Percentiles rank a stretch among this genome's conserved stretches.
Conservation (phyloP, 257 asterid species). For the Solanum microdontum region DNA sequence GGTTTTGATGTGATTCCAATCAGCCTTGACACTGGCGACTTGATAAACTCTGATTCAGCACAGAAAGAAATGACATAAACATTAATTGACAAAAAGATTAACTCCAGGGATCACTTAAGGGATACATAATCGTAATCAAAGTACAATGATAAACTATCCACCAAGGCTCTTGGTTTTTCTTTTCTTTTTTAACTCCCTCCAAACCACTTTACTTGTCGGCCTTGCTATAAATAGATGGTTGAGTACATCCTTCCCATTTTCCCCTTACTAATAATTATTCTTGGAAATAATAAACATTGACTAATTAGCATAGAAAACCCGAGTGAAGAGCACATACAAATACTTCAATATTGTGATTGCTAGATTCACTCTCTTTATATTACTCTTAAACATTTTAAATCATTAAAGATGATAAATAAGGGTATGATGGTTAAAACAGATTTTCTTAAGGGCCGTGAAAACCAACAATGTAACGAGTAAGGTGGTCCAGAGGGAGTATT, state of each 20-base stretch:
- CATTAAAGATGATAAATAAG: neutral
- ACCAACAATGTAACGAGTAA: neutral
- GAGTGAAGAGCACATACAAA: neutral
- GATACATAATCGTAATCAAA: neutral
- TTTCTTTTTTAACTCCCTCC: neutral
- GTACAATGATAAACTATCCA: neutral
- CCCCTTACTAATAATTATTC: neutral
- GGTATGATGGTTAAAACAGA: neutral
- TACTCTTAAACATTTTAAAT: neutral
- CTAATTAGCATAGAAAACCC: neutral
- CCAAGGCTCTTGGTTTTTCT: neutral
- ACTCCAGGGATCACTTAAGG: neutral
- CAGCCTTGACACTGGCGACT: constrained; percentile 80
- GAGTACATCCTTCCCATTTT: neutral
- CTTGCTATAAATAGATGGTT: neutral
- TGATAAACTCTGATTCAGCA: constrained; percentile 57
- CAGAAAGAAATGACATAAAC: neutral
- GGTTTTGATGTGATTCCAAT: constrained; percentile 83
- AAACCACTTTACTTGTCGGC: neutral
- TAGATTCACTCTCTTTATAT: neutral
- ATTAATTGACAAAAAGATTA: neutral
- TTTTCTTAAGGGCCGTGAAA: neutral
- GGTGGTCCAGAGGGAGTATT: neutral
- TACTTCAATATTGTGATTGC: neutral
- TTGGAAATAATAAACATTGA: neutral